Evolutionary conservation across 192 early-diverging fungal species (phyloP).

Genomic region (Coemansia sp.): DNA sequence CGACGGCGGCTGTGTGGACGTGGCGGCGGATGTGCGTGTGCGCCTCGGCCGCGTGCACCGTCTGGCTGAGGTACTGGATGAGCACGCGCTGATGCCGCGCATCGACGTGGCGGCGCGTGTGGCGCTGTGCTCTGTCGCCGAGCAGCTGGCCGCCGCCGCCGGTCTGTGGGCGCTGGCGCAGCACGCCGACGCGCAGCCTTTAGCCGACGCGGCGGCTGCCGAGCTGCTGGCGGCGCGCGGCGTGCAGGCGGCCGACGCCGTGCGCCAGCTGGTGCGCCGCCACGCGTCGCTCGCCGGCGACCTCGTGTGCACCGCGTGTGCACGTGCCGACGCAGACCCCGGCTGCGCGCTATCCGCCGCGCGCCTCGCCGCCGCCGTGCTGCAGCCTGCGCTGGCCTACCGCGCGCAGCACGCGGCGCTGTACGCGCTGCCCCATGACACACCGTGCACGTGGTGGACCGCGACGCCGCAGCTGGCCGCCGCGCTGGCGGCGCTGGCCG

Average conservation of each 20-base stretch:
- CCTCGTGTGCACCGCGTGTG: conserved; percentile 32
- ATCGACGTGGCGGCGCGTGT: conserved; percentile 13
- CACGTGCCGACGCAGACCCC: conserved; percentile 21
- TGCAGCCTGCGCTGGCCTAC: conserved; percentile 34
- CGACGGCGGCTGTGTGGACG: conserved; percentile 32
- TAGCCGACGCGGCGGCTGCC: conserved; percentile 26
- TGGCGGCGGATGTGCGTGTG: conserved; percentile 37
- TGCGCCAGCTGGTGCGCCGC: conserved; percentile 38
- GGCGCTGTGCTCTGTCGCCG: conserved; percentile 30
- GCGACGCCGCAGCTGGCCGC: conserved; percentile 12
- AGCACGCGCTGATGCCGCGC: conserved; percentile 16
- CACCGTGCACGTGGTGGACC: conserved; percentile 23
- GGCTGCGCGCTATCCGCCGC: conserved; percentile 10
- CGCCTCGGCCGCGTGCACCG: conserved; percentile 30
- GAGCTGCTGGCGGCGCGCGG: conserved; percentile 31
- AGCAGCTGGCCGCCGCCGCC: conserved; percentile 38
- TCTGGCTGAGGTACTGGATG: conserved; percentile 29
- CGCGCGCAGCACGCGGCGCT: conserved; percentile 29
- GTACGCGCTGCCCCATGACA: conserved; percentile 17
- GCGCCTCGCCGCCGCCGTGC: conserved; percentile 16
- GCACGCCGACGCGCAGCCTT: conserved; percentile 25
- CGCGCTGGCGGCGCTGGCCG: conserved; percentile 20
- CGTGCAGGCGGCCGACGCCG: conserved; percentile 27
- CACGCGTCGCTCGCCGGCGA: conserved; percentile 27
- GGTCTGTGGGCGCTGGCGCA: conserved; percentile 35